phyloP scores from a whole-genome alignment of 2,329 filamentous ascomycete species.

The Capronia epimyces region DNA sequence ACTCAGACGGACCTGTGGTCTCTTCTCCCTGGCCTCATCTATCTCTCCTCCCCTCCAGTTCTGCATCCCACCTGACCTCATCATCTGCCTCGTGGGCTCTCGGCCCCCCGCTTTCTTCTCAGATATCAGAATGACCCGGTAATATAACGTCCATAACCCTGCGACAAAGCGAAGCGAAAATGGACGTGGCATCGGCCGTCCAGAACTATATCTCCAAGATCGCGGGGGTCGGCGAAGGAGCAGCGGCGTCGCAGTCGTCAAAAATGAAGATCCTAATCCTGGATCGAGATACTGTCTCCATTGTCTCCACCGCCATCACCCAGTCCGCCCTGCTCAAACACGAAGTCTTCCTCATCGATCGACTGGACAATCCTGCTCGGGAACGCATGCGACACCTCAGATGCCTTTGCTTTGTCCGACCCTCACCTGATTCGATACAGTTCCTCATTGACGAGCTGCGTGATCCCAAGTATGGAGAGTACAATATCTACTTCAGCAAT shows the following conservation, averaged over 20 bases:
- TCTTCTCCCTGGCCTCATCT: too few species aligned
- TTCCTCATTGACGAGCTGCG: constrained; percentile 89
- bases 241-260: constrained; percentile 58
- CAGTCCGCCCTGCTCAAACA: constrained; percentile 92
- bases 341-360: constrained; percentile 96
- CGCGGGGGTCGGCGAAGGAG: constrained; percentile 73
- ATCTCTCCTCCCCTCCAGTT: too few species aligned
- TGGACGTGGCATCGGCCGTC: constrained; percentile 92
- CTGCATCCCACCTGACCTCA: neutral
- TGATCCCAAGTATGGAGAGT: constrained; percentile 96
- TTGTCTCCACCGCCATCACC: constrained; percentile 90
- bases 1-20: too few species aligned
- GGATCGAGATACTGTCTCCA: constrained; percentile 87
- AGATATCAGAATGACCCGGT: neutral
- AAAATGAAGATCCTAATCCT: constrained; percentile 99
- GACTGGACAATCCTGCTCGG: constrained; percentile 78
- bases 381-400: constrained; percentile 98
- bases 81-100: neutral
- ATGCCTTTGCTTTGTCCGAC: constrained; percentile 87
- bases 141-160: neutral
- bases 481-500: constrained; percentile 96
- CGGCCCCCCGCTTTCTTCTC: neutral
- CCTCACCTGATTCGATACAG: constrained; percentile 87
- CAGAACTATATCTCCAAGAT: constrained; percentile 96
- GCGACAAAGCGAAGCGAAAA: constrained; percentile 38